Base-by-base conservation (phyloP, 2,329 filamentous ascomycete genomes). In the Lasiodiplodia sp. region DNA sequence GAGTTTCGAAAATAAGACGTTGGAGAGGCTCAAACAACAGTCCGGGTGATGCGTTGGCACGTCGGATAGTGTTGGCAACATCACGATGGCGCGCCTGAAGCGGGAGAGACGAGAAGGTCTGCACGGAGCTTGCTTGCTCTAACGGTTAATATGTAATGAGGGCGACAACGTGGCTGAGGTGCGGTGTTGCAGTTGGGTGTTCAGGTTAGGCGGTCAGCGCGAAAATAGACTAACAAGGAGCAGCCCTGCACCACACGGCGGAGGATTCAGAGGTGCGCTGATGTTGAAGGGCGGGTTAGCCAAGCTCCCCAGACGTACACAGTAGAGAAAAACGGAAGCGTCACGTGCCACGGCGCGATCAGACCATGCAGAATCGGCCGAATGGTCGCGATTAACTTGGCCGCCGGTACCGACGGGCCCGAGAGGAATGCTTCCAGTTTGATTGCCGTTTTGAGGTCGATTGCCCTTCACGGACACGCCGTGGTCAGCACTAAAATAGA, bases 21-120 rank as follows among this genome's bases (percentile, higher is more conserved):
- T 65, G 64, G 78, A 80, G 23, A 81, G 74, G 64, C 72, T 74
- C 44, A 80, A 75, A 69, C 79, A 81, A 69, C 76, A 80, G 62
- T 76, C 77, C 0, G 78, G 68, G 58, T 78, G 74, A 28, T 71
- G 68, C 18, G 63, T 69, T 0, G 78, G 76, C n/a, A 23, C 65
- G 25, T 53, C 37, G n/a, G 34, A 31, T 23, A 68, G 40, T 5
- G 47, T n/a, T 47, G 66, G 66, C 40, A 68, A 28, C 40, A 60
- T 60, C 18, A 14, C 52, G 65, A 38, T 21, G 31, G 58, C 10
- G 25, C 58, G 58, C 44, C 40, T 51, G 58, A 34, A 21, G 25
- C 58, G 25, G 58, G n/a, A 49, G 10, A 25, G 34, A 25, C 25
- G 58, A 64, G 23, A 23, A 11, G 31, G 31, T 34, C 25, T 16